These are phyloP conservation scores for Nepenthes alata DNA, from an alignment of 179 eudicot genomes.

Conservation along the genomic window DNA sequence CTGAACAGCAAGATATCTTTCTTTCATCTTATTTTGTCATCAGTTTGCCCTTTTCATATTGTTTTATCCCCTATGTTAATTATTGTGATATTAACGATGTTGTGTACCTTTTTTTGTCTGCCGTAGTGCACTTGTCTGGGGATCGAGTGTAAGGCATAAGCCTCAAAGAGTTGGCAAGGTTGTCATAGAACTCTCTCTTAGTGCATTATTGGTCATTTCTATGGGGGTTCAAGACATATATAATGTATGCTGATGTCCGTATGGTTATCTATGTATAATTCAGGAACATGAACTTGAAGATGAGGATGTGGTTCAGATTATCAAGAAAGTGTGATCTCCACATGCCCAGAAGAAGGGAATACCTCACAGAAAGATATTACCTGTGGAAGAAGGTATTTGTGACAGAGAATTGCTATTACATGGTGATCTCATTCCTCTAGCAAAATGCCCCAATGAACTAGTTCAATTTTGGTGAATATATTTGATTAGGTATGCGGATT, in stretches of 20 bases:
- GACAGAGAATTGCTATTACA: too few species aligned
- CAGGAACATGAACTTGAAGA: constrained; percentile 52
- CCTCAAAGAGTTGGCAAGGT: constrained; percentile 99
- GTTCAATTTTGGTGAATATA: too few species aligned
- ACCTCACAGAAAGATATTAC: too few species aligned
- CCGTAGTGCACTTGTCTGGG: constrained; percentile 91
- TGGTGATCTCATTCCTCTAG: too few species aligned
- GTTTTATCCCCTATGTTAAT: too few species aligned
- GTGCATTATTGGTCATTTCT: not conserved
- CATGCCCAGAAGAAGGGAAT: not conserved
- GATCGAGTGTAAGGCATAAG: constrained; percentile 92
- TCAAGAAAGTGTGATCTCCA: constrained; percentile 29
- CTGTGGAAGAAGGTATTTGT: too few species aligned
- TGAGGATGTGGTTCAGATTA: constrained; percentile 47
- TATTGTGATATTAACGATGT: not conserved
- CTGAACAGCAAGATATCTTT: not conserved
- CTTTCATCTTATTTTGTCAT: not conserved
- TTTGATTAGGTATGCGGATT: too few species aligned
- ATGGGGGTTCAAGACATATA: not conserved
- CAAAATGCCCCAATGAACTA: too few species aligned
- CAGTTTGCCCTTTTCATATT: too few species aligned
- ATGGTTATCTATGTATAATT: not conserved
- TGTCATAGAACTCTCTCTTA: not conserved
- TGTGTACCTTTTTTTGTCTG: not conserved
- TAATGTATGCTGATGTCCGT: not conserved